These are phyloP conservation scores for Trichoderma sp. DNA, from an alignment of 2,329 filamentous ascomycete species.

Conservation along the genomic window DNA sequence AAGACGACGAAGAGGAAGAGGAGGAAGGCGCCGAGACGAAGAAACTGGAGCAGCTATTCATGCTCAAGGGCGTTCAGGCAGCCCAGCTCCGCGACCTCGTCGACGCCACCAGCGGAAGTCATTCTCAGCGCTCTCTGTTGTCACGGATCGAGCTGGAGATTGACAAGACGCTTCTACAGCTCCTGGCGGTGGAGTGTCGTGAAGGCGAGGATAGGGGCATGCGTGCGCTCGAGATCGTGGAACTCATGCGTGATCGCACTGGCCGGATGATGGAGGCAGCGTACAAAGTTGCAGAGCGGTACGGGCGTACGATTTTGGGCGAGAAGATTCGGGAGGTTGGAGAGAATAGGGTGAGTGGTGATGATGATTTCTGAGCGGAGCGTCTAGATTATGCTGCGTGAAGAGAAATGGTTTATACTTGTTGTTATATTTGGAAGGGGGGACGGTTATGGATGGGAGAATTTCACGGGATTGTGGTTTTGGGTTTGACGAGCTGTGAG, in stretches of 20 bases:
- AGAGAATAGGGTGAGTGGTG: constrained; percentile 65
- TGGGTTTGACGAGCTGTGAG: not conserved
- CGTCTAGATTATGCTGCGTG: not conserved
- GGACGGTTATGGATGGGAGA: not conserved
- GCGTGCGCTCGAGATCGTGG: constrained; percentile 89
- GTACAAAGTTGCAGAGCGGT: constrained; percentile 82
- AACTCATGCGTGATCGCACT: constrained; percentile 77
- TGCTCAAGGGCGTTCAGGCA: constrained; percentile 70
- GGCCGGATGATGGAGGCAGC: constrained; percentile 92
- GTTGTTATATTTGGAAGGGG: not conserved
- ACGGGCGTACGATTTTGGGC: constrained; percentile 73
- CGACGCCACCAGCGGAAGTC: constrained; percentile 57
- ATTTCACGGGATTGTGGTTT: not conserved
- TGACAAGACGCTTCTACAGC: constrained; percentile 85
- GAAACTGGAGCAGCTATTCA: constrained; percentile 75
- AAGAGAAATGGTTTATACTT: not conserved
- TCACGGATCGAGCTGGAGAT: constrained; percentile 75
- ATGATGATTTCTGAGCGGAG: constrained; percentile 38
- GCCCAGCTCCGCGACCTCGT: constrained; percentile 75
- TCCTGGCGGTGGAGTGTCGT: constrained; percentile 85
- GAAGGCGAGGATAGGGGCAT: constrained; percentile 92
- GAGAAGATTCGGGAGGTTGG: constrained; percentile 89
- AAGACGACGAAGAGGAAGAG: constrained; percentile 32
- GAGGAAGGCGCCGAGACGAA: constrained; percentile 48
- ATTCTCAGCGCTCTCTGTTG: constrained; percentile 65